Conservation (phyloP, 2,329 filamentous ascomycete genomes). For the Metarhizium guizhouense region DNA sequence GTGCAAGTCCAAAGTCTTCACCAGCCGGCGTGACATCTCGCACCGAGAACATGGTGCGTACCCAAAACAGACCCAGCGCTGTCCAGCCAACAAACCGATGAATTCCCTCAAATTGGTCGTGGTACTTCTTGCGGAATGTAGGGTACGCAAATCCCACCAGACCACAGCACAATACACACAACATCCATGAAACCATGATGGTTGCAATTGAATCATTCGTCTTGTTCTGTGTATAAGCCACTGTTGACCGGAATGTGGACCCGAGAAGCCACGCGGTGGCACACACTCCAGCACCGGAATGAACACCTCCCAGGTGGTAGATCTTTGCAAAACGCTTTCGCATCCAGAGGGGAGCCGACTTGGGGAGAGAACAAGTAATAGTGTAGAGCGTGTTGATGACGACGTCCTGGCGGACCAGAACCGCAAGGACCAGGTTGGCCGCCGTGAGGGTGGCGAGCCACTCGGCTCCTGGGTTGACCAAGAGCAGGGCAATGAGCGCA, state of each 20-base stretch:
- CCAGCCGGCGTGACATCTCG: conserved; percentile 29
- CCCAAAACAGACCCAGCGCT: conserved; percentile 56
- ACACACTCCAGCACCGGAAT: conserved; percentile 40
- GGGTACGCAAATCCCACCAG: conserved; percentile 59
- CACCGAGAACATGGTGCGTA: conserved; percentile 47
- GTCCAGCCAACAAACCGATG: conserved; percentile 71
- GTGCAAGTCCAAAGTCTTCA: conserved; percentile 24
- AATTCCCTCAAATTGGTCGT: conserved; percentile 61
- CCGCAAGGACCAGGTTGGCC: conserved; percentile 39
- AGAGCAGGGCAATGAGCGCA: conserved; percentile 34
- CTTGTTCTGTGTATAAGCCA: conserved; percentile 21
- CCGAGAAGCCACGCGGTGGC: conserved; percentile 41
- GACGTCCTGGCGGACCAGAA: conserved; percentile 43
- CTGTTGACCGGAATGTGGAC: conserved; percentile 28
- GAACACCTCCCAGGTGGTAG: conserved; percentile 43
- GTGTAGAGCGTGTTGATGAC: conserved; percentile 43
- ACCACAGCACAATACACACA: conserved; percentile 45
- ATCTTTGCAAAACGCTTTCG: conserved; percentile 39
- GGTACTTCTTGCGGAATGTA: conserved; percentile 48
- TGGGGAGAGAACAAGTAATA: conserved; percentile 34
- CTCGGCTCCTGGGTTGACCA: conserved; percentile 22
- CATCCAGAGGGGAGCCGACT: conserved; percentile 37
- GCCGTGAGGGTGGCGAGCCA: conserved; percentile 34
- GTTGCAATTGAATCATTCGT: conserved; percentile 29
- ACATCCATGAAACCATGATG: conserved; percentile 44